Evolutionary conservation across 2,329 filamentous ascomycete species (phyloP).

Genomic region (Fulvia fulva): DNA sequence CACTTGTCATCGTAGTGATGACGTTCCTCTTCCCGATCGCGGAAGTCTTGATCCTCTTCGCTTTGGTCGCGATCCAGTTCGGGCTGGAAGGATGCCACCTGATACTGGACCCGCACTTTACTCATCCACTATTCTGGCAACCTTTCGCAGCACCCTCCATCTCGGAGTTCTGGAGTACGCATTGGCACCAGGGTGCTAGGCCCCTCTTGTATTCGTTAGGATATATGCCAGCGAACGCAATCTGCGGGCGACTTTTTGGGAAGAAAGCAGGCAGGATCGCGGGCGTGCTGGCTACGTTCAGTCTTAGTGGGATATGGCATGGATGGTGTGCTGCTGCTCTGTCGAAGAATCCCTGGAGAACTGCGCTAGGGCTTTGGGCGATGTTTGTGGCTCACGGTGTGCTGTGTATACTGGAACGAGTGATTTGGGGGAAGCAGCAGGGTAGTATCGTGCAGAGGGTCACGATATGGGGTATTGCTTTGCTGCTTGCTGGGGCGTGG

Average conservation of each 20-base stretch:
- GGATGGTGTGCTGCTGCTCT: slow-evolving; percentile 16
- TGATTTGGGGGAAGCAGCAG: slow-evolving; percentile 9
- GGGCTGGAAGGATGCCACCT: slow-evolving; percentile 15
- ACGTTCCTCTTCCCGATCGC: slow-evolving; percentile 5
- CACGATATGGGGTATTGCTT: slow-evolving; percentile 7
- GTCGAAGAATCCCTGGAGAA: slow-evolving; percentile 7
- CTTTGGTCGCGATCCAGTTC: slow-evolving; percentile 16
- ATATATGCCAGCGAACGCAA: slow-evolving; percentile 10
- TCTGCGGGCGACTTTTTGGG: slow-evolving; percentile 1
- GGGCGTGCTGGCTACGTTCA: slow-evolving; percentile 19
- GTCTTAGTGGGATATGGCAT: slow-evolving; percentile 23
- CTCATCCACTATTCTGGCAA: slow-evolving; percentile 17
- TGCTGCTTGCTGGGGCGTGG: slow-evolving; percentile 12
- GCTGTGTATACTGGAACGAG: slow-evolving; percentile 12
- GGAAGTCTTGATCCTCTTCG: slow-evolving; percentile 5
- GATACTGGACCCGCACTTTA: slow-evolving; percentile 11
- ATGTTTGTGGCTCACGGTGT: slow-evolving; percentile 19
- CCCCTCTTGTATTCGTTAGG: slow-evolving; percentile 16
- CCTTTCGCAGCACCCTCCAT: slow-evolving; percentile 19
- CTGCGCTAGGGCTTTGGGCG: slow-evolving; percentile 15
- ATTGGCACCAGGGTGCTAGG: slow-evolving; percentile 20
- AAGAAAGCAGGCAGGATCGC: slow-evolving; percentile 1
- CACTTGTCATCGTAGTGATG: neutral
- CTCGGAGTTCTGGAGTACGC: slow-evolving; percentile 17
- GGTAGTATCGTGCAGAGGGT: slow-evolving; percentile 13